Evolutionary conservation across 2,329 filamentous ascomycete genomes (phyloP), one percentile per base, ranked within the genome.

Genomic region (Fusarium decemcellulare): DNA sequence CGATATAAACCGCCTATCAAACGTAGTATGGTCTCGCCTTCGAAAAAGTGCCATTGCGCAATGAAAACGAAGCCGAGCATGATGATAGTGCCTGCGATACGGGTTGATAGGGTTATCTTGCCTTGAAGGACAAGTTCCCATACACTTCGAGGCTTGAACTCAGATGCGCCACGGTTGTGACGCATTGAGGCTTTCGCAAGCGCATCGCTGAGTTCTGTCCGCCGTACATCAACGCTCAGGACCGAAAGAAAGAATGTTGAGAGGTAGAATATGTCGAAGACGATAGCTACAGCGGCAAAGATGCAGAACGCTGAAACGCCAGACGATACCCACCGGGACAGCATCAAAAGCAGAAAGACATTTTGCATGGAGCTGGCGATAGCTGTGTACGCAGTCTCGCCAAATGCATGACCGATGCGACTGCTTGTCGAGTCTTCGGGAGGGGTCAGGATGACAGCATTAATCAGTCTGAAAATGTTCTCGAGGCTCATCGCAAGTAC

Each of bases 241-340:
- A 95, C 92, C 1, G 92, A 89, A 5, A 94, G 84, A 74, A 95
- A 95, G 80, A 94, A 95, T 0, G 92, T 95, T 8, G 93, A 86
- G 23, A 94, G 84, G 74, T 92, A 94, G 73, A 94, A 90, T 66
- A 92, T 92, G 78, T 95, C 93, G 72, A 95, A 91, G 1, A 92
- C 80, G 14, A 93, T 88, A 1, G 92, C 93, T 54, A 95, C 88
- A 3, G 90, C 90, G 4, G 91, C 90, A 77, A 95, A 95, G 2
- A 87, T 87, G 79, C 93, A 95, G 72, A 95, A 94, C 0, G 90
- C 91, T 1, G 90, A 87, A 5, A 94, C 91, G 50, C 91, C 91
- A 0, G 91, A 87, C 6, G 90, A 90, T 2, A 93, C 91, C 8
- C 92, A 77, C 27, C 83, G 86, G 4, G 91, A 92, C n/a, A 94